A percentile compares a stretch with the other conserved stretches of the same genome.
phyloP scores from a whole-genome alignment of 2,329 filamentous ascomycete species.

The Karstenula rhodostoma region DNA sequence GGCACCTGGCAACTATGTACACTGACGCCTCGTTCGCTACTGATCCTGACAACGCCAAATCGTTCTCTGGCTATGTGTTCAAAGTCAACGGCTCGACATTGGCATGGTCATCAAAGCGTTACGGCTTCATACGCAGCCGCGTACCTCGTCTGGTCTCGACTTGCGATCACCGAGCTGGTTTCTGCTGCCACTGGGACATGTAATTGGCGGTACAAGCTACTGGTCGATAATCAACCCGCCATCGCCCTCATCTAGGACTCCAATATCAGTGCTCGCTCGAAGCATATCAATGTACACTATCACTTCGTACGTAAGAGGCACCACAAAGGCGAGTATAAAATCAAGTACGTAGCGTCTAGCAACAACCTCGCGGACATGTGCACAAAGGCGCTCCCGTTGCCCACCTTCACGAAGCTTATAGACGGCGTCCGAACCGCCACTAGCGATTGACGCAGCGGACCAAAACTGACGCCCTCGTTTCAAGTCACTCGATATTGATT shows the following conservation, averaged over 20 bases:
- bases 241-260: conserved; percentile 13
- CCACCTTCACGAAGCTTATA: not conserved
- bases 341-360: not conserved
- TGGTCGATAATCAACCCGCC: conserved; percentile 18
- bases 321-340: not conserved
- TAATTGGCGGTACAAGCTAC: not conserved
- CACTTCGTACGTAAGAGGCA: conserved; percentile 10
- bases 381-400: conserved; percentile 11
- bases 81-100: conserved; percentile 25
- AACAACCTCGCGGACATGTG: conserved; percentile 16
- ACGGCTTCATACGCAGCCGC: conserved; percentile 16
- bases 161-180: conserved; percentile 9
- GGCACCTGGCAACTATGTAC: conserved; percentile 3
- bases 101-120: conserved; percentile 27
- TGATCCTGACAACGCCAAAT: conserved; percentile 19
- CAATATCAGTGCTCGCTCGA: conserved; percentile 7
- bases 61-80: conserved; percentile 29
- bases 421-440: not conserved
- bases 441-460: not conserved
- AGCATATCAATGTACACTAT: conserved; percentile 19
- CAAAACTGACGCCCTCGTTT: no score
- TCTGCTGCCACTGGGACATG: no score
- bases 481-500: not conserved
- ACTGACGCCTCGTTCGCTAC: conserved; percentile 15
- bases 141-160: conserved; percentile 14